Evolutionary conservation across 2,329 filamentous ascomycete genomes (phyloP).

Genomic region (Hypoxylon sp.): DNA sequence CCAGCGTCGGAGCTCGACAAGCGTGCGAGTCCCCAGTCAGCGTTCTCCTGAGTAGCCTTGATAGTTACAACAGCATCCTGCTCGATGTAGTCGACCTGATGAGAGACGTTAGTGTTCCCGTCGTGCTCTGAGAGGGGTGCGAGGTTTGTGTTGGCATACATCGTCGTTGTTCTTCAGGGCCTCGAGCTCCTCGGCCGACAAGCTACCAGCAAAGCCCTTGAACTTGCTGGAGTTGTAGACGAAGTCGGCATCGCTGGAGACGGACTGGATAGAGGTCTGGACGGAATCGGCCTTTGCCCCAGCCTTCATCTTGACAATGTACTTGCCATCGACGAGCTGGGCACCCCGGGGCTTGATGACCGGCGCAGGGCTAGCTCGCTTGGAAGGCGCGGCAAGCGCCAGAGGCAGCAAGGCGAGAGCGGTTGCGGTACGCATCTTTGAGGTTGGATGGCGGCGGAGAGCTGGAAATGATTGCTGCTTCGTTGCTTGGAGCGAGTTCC

Average conservation of each 20-base stretch:
- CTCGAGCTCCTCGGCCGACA: constrained; percentile 53
- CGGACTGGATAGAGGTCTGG: constrained; percentile 42
- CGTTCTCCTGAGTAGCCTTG: constrained; percentile 39
- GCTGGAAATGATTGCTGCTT: constrained; percentile 6
- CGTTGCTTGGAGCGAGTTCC: constrained; percentile 15
- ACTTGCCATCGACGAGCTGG: constrained; percentile 49
- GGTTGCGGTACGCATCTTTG: constrained; percentile 43
- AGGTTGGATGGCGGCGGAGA: constrained; percentile 1
- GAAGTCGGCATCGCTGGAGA: constrained; percentile 45
- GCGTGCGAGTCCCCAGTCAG: constrained; percentile 55
- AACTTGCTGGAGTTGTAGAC: constrained; percentile 46
- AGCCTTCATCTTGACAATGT: constrained; percentile 56
- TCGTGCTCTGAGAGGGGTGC: neutral
- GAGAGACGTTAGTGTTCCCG: constrained; percentile 13
- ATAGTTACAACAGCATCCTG: constrained; percentile 44
- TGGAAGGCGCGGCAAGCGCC: constrained; percentile 44
- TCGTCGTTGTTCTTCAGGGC: constrained; percentile 50
- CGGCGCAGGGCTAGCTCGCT: constrained; percentile 41
- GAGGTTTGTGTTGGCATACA: constrained; percentile 42
- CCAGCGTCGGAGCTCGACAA: constrained; percentile 52
- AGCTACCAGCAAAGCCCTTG: constrained; percentile 53
- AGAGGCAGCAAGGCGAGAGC: constrained; percentile 43
- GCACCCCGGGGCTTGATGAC: constrained; percentile 41
- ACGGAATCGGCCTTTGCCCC: constrained; percentile 42
- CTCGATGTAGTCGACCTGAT: constrained; percentile 47